Evolutionary conservation across 2,329 filamentous ascomycete genomes (phyloP).

Genomic region (Teratosphaeria destructans): DNA sequence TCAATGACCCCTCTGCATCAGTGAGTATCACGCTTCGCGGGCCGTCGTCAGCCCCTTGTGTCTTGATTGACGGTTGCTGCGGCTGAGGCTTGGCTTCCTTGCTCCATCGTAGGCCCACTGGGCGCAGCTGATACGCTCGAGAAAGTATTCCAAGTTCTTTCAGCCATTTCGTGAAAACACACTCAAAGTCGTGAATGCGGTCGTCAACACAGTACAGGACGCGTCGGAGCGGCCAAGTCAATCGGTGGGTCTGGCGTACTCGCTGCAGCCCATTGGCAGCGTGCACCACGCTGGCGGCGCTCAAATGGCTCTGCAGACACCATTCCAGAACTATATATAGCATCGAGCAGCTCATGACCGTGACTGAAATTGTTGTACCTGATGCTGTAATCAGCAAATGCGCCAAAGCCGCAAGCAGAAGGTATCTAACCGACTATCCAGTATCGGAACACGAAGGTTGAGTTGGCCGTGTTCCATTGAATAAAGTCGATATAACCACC

Average conservation of each 20-base stretch:
- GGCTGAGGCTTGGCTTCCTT: not conserved
- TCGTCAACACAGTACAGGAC: constrained; percentile 1
- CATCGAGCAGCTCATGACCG: constrained; percentile 24
- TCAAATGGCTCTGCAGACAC: constrained; percentile 29
- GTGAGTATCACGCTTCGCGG: not conserved
- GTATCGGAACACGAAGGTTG: constrained; percentile 17
- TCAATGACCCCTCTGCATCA: not conserved
- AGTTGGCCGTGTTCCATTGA: constrained; percentile 23
- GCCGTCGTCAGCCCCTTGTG: not conserved
- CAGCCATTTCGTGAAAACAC: not conserved
- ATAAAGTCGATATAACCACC: constrained; percentile 34
- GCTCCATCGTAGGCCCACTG: constrained; percentile 1
- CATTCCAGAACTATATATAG: constrained; percentile 30
- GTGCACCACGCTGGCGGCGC: constrained; percentile 13
- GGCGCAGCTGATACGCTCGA: not conserved
- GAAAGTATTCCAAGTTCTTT: not conserved
- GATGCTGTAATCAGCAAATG: not conserved
- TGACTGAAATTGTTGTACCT: constrained; percentile 22
- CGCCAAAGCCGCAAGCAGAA: not conserved
- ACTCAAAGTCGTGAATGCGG: not conserved
- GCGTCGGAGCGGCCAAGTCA: not conserved
- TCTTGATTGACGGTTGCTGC: not conserved
- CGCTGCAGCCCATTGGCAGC: constrained; percentile 9
- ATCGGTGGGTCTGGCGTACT: constrained; percentile 6
- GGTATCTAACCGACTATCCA: constrained; percentile 14